phyloP scores from a whole-genome alignment of 176 grass and related monocot species.

The Hordeum marinum region DNA sequence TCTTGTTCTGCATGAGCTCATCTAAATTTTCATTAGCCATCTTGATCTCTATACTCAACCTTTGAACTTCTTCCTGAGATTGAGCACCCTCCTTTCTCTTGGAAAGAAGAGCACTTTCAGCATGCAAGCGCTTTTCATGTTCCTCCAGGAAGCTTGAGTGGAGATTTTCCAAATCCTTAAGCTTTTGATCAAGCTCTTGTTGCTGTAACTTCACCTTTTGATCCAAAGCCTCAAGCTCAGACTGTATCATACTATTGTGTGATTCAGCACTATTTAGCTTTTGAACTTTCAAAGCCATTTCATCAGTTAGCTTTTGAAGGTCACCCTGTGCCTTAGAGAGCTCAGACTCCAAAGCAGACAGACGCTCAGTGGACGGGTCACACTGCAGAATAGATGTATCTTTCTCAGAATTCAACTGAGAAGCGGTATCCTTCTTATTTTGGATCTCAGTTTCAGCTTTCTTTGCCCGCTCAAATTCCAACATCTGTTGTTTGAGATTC shows the following conservation, averaged over 20 bases:
- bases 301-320: conserved; percentile 68
- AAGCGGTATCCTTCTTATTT: conserved; percentile 41
- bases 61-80: conserved; percentile 51
- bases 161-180: conserved; percentile 54
- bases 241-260: conserved; percentile 47
- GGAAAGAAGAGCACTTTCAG: conserved; percentile 55
- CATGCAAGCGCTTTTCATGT: conserved; percentile 37
- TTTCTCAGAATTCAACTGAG: conserved; percentile 55
- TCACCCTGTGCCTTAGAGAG: conserved; percentile 55
- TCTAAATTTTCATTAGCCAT: conserved; percentile 44
- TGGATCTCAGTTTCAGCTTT: conserved; percentile 67
- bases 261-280: conserved; percentile 68
- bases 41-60: conserved; percentile 47
- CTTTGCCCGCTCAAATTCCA: conserved; percentile 65
- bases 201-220: conserved; percentile 59
- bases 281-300: conserved; percentile 51
- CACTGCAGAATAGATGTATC: conserved; percentile 46
- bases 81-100: conserved; percentile 31
- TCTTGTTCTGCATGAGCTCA: conserved; percentile 43
- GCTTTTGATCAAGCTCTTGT: conserved; percentile 58
- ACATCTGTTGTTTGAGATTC: conserved; percentile 57
- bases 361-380: conserved; percentile 51
- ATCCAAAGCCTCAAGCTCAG: conserved; percentile 53
- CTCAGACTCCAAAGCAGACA: conserved; percentile 53
- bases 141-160: conserved; percentile 47